Evolutionary conservation across 495 filamentous ascomycete species (phyloP).

Genomic region (Penicillium manginii): DNA sequence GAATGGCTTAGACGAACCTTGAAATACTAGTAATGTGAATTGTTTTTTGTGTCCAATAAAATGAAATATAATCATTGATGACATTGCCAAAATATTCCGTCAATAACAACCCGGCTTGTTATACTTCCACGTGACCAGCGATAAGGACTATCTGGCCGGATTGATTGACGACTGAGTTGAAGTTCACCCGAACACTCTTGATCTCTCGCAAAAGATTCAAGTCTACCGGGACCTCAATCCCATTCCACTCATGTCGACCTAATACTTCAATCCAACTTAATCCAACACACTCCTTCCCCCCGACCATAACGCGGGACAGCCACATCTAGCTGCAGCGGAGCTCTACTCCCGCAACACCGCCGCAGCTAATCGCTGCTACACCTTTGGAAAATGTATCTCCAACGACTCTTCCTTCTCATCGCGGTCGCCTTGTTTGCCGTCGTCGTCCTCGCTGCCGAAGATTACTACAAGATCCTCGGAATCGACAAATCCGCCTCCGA

Average conservation of each 20-base stretch:
- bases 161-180: conserved; percentile 10
- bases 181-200: background rate
- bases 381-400: conserved; percentile 23
- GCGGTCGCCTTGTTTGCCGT: conserved; percentile 32
- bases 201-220: background rate
- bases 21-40: too few species aligned
- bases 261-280: background rate
- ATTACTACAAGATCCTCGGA: conserved; percentile 93
- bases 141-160: conserved; percentile 31
- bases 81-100: conserved; percentile 17
- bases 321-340: background rate
- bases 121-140: background rate
- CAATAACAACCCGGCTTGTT: too few species aligned
- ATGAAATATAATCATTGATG: too few species aligned
- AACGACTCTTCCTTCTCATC: conserved; percentile 23
- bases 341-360: background rate
- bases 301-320: background rate
- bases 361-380: conserved; percentile 7
- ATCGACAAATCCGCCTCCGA: conserved; percentile 82
- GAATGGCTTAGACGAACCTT: too few species aligned
- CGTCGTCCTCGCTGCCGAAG: conserved; percentile 64
- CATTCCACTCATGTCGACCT: conserved; percentile 1
- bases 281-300: background rate
- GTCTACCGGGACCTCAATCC: background rate
- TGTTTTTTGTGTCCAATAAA: too few species aligned